Evolutionary conservation across 306 rosid genomes (phyloP).

Genomic region (Fagus sylvatica): DNA sequence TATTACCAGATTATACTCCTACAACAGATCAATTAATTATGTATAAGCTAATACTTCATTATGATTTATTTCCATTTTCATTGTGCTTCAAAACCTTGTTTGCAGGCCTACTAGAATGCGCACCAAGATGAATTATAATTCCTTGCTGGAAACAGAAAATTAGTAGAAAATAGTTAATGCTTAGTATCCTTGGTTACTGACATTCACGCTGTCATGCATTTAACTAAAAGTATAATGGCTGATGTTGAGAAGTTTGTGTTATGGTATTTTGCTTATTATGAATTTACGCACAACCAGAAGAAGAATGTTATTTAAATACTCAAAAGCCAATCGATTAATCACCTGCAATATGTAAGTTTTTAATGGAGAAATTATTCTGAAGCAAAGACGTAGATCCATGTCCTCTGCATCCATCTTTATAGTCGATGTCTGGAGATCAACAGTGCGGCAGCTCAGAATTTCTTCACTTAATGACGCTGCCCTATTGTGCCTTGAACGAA

Average conservation of each 20-base stretch:
- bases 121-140: neutral
- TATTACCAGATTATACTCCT: neutral
- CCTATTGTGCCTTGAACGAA: constrained; percentile 77
- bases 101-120: neutral
- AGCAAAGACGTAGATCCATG: constrained; percentile 92
- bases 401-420: constrained; percentile 96
- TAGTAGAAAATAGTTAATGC: neutral
- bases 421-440: constrained; percentile 82
- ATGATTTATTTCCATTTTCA: neutral
- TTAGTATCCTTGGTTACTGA: neutral
- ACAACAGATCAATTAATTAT: neutral
- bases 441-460: constrained; percentile 59
- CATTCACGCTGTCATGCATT: neutral
- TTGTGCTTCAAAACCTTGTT: neutral
- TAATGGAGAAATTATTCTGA: constrained; percentile 88
- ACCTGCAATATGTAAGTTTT: constrained; percentile 91
- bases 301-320: neutral
- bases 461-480: constrained; percentile 63
- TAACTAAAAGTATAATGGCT: neutral
- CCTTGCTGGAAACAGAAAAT: neutral
- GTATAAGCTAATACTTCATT: neutral
- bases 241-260: neutral
- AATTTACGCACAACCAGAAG: neutral
- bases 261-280: neutral
- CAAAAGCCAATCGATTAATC: constrained; percentile 33